These are phyloP conservation scores for Lachnellula subtilissima DNA, from an alignment of 2,329 filamentous ascomycete genomes.

Conservation along the genomic window DNA sequence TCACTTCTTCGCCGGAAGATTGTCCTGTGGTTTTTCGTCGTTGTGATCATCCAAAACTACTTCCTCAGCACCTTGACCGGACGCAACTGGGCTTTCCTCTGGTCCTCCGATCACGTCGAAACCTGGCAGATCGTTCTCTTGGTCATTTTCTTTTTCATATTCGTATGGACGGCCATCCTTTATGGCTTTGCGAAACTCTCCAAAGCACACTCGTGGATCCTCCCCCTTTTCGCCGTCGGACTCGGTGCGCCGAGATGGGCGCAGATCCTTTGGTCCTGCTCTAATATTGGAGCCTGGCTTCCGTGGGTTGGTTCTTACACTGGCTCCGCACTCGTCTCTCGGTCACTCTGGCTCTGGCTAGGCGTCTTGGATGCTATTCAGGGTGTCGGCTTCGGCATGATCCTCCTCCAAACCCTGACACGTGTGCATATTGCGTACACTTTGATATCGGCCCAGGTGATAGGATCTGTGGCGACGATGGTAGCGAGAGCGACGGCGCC, in stretches of 20 bases:
- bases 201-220: conserved; percentile 58
- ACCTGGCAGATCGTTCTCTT: conserved; percentile 54
- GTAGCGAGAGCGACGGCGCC: conserved; percentile 56
- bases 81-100: conserved; percentile 55
- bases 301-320: conserved; percentile 55
- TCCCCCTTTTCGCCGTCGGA: conserved; percentile 63
- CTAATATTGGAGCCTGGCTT: conserved; percentile 54
- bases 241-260: conserved; percentile 62
- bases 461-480: conserved; percentile 59
- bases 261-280: conserved; percentile 63
- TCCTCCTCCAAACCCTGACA: conserved; percentile 60
- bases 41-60: conserved; percentile 62
- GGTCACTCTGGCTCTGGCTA: conserved; percentile 62
- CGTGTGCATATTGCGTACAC: conserved; percentile 61
- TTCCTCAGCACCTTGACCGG: conserved; percentile 61
- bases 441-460: conserved; percentile 54
- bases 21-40: conserved; percentile 62
- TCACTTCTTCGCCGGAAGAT: conserved; percentile 59
- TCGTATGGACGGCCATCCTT: conserved; percentile 51
- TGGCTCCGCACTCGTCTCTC: conserved; percentile 48
- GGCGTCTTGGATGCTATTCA: conserved; percentile 61
- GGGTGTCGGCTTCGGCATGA: conserved; percentile 64
- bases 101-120: conserved; percentile 37
- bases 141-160: conserved; percentile 49
- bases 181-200: conserved; percentile 50